phyloP scores from a whole-genome alignment of 495 filamentous ascomycete genomes.

The Aspergillus taichungensis region DNA sequence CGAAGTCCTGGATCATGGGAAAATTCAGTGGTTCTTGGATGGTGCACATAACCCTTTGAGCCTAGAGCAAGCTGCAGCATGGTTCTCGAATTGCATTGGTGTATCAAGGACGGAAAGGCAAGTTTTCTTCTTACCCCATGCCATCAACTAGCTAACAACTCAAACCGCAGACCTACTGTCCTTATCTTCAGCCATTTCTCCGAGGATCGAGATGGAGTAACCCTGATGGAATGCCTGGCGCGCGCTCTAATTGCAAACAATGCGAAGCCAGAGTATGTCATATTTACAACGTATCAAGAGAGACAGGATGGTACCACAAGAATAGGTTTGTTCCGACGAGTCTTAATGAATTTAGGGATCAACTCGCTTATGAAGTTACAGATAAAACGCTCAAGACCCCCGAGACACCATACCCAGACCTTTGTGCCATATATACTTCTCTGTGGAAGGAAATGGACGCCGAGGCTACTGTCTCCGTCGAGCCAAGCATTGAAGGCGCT shows the following conservation, averaged over 20 bases:
- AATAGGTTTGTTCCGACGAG: constrained; percentile 9
- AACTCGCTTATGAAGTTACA: constrained; percentile 4
- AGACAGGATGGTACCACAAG: constrained; percentile 16
- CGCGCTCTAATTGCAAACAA: constrained; percentile 14
- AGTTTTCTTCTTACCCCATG: background rate
- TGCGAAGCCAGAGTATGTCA: constrained; percentile 20
- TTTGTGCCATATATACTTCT: constrained; percentile 17
- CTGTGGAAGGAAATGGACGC: constrained; percentile 19
- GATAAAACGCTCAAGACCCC: constrained; percentile 18
- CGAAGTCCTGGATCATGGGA: constrained; percentile 24
- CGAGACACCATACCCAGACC: constrained; percentile 14
- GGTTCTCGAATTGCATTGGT: constrained; percentile 26
- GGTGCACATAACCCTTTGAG: constrained; percentile 42
- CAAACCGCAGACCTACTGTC: constrained; percentile 8
- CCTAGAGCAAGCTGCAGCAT: constrained; percentile 28
- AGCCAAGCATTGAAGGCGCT: constrained; percentile 24
- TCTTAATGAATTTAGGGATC: background rate
- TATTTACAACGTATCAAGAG: constrained; percentile 27
- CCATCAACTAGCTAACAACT: background rate
- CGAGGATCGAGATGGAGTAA: constrained; percentile 26
- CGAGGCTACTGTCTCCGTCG: constrained; percentile 11
- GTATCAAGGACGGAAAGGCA: constrained; percentile 10
- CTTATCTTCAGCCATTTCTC: constrained; percentile 36
- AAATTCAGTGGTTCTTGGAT: constrained; percentile 36
- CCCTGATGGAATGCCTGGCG: constrained; percentile 21